These are phyloP conservation scores for Psilocybe tampanensis DNA, from an alignment of 768 basidiomycete genomes.

Conservation along the genomic window DNA sequence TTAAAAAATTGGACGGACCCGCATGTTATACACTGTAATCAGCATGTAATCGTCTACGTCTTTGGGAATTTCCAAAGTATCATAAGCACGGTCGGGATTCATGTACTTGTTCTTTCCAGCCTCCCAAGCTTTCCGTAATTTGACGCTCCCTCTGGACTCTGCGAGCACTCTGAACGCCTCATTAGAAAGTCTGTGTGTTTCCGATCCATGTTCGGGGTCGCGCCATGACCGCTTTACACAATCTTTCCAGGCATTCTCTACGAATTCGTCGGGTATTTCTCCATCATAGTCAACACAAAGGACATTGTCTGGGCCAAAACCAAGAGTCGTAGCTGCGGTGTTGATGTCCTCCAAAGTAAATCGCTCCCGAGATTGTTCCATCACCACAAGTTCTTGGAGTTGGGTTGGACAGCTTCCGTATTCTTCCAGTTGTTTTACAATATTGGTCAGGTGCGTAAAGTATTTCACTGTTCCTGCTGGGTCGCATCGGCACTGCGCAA, in stretches of 20 bases:
- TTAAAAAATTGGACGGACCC: conserved; percentile 47
- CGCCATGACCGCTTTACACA: conserved; percentile 55
- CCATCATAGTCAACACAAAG: conserved; percentile 71
- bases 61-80: conserved; percentile 65
- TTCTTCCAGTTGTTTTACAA: conserved; percentile 53
- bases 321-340: conserved; percentile 52
- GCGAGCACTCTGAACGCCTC: conserved; percentile 73
- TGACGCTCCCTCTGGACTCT: conserved; percentile 56
- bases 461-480: conserved; percentile 63
- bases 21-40: conserved; percentile 68
- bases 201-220: conserved; percentile 51
- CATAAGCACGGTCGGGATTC: conserved; percentile 72
- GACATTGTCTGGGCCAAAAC: conserved; percentile 64
- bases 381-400: conserved; percentile 59
- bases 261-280: conserved; percentile 69
- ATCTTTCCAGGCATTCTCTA: conserved; percentile 71
- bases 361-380: conserved; percentile 65
- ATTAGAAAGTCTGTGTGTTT: conserved; percentile 55
- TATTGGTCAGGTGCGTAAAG: conserved; percentile 57
- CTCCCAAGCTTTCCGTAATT: conserved; percentile 53
- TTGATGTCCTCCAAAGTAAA: conserved; percentile 61
- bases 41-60: conserved; percentile 82
- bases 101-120: conserved; percentile 56
- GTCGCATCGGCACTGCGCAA: conserved; percentile 82
- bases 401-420: conserved; percentile 46